Evolutionary conservation across 306 rosid genomes (phyloP).

Genomic region (Pterocarpus macrocarpus): DNA sequence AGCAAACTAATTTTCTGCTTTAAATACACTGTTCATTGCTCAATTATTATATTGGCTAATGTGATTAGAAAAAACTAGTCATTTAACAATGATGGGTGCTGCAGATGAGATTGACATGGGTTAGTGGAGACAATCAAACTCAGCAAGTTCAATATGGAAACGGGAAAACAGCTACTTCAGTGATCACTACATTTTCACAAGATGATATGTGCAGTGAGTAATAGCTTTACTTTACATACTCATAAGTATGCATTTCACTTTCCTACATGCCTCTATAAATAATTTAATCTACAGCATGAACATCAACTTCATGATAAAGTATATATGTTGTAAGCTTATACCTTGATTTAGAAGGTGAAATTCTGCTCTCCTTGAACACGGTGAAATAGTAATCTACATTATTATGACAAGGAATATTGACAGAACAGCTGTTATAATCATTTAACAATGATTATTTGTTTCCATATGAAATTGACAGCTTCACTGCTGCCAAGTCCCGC

Average conservation of each 20-base stretch:
- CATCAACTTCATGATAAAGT: neutral
- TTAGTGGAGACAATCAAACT: constrained; percentile 77
- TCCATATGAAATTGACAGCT: constrained; percentile 49
- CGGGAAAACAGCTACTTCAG: constrained; percentile 64
- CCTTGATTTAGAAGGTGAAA: neutral
- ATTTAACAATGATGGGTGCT: constrained; percentile 21
- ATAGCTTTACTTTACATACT: constrained; percentile 1
- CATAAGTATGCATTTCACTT: neutral
- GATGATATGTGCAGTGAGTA: constrained; percentile 83
- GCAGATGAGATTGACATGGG: constrained; percentile 92
- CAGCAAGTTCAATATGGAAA: constrained; percentile 72
- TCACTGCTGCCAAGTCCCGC: constrained; percentile 73
- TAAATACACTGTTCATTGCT: neutral
- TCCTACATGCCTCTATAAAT: neutral
- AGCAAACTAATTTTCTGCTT: neutral
- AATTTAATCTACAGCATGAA: neutral
- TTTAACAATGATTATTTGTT: neutral
- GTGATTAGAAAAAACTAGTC: too few species aligned
- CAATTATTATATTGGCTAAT: too few species aligned
- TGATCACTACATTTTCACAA: constrained; percentile 74
- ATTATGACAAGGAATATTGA: too few species aligned
- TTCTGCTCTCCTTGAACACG: too few species aligned
- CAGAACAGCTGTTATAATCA: neutral
- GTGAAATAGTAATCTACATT: too few species aligned
- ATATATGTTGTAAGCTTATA: too few species aligned